A percentile compares a stretch with the other conserved stretches of the same genome.
phyloP scores from a whole-genome alignment of 2,329 filamentous ascomycete species.

The Paracoccidioides lutzii region DNA sequence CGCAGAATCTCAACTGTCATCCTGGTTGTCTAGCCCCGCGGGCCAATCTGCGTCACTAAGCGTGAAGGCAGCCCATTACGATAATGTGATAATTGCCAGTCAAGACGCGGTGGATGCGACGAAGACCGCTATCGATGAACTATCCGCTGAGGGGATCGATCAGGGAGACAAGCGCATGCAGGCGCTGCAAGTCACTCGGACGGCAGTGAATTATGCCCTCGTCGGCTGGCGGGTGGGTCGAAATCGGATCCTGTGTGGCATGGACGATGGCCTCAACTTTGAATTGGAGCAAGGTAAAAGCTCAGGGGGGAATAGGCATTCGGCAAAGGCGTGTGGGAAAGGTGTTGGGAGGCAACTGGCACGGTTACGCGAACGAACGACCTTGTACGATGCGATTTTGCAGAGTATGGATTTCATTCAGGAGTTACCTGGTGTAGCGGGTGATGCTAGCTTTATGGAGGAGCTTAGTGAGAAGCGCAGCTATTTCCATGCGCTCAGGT shows the following conservation, averaged over 20 bases:
- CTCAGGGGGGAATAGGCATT: slow-evolving; percentile 33
- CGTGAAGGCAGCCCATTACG: slow-evolving; percentile 75
- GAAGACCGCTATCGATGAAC: slow-evolving; percentile 83
- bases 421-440: slow-evolving; percentile 78
- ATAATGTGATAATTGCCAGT: slow-evolving; percentile 75
- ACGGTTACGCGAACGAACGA: slow-evolving; percentile 71
- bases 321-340: slow-evolving; percentile 45
- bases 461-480: slow-evolving; percentile 65
- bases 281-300: slow-evolving; percentile 31
- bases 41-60: slow-evolving; percentile 30
- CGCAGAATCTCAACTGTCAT: slow-evolving; percentile 40
- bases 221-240: slow-evolving; percentile 91
- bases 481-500: slow-evolving; percentile 87
- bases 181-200: slow-evolving; percentile 78
- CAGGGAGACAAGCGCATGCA: slow-evolving; percentile 82
- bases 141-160: slow-evolving; percentile 68
- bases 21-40: slow-evolving; percentile 32
- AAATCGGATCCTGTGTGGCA: slow-evolving; percentile 78
- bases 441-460: slow-evolving; percentile 60
- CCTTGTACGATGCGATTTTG: slow-evolving; percentile 79
- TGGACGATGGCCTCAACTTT: slow-evolving; percentile 59
- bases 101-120: slow-evolving; percentile 92
- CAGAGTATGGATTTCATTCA: slow-evolving; percentile 85
- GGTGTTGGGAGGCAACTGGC: slow-evolving; percentile 63
- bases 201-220: slow-evolving; percentile 86